Base-by-base conservation (phyloP, 306 rosid genomes). In the Vachellia pachyceras region DNA sequence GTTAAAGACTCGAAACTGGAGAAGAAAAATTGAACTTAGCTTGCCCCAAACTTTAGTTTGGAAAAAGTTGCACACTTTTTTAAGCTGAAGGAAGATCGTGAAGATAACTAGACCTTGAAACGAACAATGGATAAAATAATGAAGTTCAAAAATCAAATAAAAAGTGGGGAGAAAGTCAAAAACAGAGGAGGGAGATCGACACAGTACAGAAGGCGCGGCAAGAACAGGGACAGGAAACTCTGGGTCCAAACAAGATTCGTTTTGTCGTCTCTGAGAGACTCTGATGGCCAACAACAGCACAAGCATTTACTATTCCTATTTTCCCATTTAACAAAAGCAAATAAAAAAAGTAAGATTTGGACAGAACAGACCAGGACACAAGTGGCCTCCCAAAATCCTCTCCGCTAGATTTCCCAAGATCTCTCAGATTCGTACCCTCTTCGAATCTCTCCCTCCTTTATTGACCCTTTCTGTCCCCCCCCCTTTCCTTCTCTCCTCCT, bases 341-440 rank as follows among this genome's bases (percentile, higher is more conserved):
- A 22, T 17, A 10, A 4, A 4, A 58, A 58, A 23, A 58, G 64
- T 29, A 68, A n/a, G 91, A 86, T 49, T 8, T 66, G 77, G 92
- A 89, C 88, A 60, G 47, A 58, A 58, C 87, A 65, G 36, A 82
- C 88, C 85, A 85, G 84, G 44, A 2, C 90, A 89, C 90, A 90
- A 88, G 90, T 85, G 88, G 90, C 81, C 81, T 45, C 78, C 83
- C 77, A 86, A 55, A 66, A 84, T 83, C 83, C 71, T 70, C 77
- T 66, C 77, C 72, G 75, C 75, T 87, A 83, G 97, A 92, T 92
- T 92, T 92, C 84, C 87, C 63, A 76, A 87, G 88, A 89, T 92
- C 92, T 90, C 85, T n/a, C 63, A 89, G 88, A 90, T 90, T 87
- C 86, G 88, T 97, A 94, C 92, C 92, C 91, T 92, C 91, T 58